Base-by-base conservation (phyloP, 2,329 filamentous ascomycete species). In the Elsinoe necatrix region DNA sequence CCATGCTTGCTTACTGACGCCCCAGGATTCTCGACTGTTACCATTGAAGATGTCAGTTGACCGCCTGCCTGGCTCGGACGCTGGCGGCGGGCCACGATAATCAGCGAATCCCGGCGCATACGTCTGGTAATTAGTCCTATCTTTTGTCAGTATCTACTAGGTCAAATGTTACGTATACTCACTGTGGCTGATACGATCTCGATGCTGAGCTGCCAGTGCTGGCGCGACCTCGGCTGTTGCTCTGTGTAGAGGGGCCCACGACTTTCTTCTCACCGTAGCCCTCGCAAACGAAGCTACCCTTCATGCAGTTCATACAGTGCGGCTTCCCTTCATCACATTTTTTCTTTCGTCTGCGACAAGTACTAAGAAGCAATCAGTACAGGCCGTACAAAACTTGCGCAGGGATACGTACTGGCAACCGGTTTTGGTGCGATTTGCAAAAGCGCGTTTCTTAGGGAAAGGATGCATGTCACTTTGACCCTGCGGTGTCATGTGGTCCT, bases 271-370 rank as follows among this genome's bases (percentile, higher is more conserved):
- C 84, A 56, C 87, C 87, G 72, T 98, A 98, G 54, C 93, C 93
- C 63, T 89, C 86, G 69, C 93, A 98, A 31, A 88, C 77, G 69
- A 97, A 97, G 14, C 88, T 89, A 43, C 93, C 92, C 60, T 89
- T 86, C 57, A 87, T 79, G 72, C 93, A 98, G 67, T 98, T 97
- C 68, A 85, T 87, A 73, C 93, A 97, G 71, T 89, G 84, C 23
- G 93, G 93, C 70, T 95, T 95, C 55, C 81, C 81, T 75, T 97
- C 93, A 68, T 97, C 92, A 68, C 93, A 97, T 73, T 97, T 97
- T 82, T 97, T 97, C 80, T 97, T 97, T 58, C 92, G 81, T 68
- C 83, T 82, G 59, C 56, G 56, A 37, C 37, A 52, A 1, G 56
- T 57, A 20, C 43, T 57, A 14, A 21, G 16, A 11, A 12, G 47